Percentiles rank a stretch among this genome's conserved stretches.
These are phyloP conservation scores for Puccinia horiana DNA, from an alignment of 1,284 basidiomycete genomes.

Conservation along the genomic window DNA sequence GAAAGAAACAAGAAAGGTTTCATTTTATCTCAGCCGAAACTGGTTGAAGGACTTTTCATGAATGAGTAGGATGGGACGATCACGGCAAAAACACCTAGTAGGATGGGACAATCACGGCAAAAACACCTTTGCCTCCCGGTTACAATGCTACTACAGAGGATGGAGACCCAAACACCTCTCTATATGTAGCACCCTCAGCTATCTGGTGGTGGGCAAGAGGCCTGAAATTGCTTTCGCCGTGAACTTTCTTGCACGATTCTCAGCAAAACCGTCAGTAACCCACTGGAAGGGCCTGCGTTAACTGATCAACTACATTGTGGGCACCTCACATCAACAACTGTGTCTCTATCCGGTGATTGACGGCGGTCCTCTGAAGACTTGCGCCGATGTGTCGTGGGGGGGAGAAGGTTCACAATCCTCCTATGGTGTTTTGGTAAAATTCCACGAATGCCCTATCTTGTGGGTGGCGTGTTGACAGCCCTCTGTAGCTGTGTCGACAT, in stretches of 20 bases:
- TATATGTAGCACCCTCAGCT: background rate
- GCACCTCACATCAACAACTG: background rate
- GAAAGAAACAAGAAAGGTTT: background rate
- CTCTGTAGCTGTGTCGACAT: no score
- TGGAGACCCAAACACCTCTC: background rate
- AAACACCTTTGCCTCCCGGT: background rate
- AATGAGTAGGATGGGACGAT: no score
- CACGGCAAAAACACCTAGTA: no score
- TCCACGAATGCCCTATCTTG: background rate
- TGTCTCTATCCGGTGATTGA: background rate
- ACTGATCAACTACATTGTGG: background rate
- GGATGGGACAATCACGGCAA: background rate
- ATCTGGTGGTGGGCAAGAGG: no score
- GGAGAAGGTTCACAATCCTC: background rate
- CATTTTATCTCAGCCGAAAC: background rate
- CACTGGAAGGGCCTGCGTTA: background rate
- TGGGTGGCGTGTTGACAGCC: slow-evolving; percentile 1
- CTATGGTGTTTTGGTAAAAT: background rate
- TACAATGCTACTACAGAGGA: background rate
- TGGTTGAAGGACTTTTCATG: background rate
- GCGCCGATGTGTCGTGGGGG: slow-evolving; percentile 1
- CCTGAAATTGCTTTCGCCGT: slow-evolving; percentile 15
- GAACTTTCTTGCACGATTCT: background rate
- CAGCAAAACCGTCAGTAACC: background rate
- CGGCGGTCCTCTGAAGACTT: background rate